These are phyloP conservation scores for Sicyos baderoa DNA, from an alignment of 306 rosid genomes.

Conservation along the genomic window DNA sequence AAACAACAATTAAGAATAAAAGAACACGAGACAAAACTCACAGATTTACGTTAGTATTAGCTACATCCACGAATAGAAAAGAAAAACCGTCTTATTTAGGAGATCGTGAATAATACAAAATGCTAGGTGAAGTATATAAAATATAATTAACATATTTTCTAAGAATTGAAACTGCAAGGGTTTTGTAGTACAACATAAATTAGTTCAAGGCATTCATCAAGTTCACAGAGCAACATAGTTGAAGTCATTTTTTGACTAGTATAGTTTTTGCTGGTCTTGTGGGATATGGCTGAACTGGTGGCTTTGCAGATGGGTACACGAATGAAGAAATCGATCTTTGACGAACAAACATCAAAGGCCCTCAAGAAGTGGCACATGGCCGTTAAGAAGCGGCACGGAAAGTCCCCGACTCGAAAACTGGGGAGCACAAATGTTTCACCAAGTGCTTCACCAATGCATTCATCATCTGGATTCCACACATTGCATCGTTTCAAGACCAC, in stretches of 20 bases:
- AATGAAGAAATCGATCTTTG: constrained; percentile 74
- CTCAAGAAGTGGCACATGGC: constrained; percentile 70
- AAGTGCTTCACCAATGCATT: constrained; percentile 27
- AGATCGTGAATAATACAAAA: too few species aligned
- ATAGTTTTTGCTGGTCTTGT: background rate
- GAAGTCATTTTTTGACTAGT: background rate
- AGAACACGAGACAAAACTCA: too few species aligned
- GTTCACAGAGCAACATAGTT: too few species aligned
- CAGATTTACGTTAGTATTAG: too few species aligned
- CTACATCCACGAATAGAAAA: too few species aligned
- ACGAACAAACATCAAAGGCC: constrained; percentile 79
- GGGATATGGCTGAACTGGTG: background rate
- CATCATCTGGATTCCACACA: constrained; percentile 37
- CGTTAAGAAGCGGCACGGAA: constrained; percentile 59
- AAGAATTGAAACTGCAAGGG: too few species aligned
- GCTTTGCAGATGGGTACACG: constrained; percentile 72
- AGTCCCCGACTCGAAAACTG: constrained; percentile 25
- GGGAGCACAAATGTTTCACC: constrained; percentile 33
- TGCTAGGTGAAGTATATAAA: too few species aligned
- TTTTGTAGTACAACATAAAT: too few species aligned
- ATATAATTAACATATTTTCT: too few species aligned
- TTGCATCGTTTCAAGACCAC: constrained; percentile 80
- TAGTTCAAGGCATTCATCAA: too few species aligned
- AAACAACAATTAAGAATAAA: too few species aligned
- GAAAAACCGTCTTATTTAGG: too few species aligned